phyloP scores from a whole-genome alignment of 768 basidiomycete species.

The Calocera cornea region DNA sequence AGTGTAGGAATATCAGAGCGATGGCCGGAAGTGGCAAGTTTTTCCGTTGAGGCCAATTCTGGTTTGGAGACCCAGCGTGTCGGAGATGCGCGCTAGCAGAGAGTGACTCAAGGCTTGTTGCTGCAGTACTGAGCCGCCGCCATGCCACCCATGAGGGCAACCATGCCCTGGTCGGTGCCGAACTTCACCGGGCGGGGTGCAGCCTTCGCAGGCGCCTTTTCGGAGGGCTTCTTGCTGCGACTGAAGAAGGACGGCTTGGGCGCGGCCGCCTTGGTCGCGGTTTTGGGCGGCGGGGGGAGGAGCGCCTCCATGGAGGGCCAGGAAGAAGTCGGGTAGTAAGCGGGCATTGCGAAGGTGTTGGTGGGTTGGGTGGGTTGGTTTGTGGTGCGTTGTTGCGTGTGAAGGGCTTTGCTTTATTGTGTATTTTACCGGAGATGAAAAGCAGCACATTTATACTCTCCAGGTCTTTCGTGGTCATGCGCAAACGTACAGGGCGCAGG shows the following conservation, averaged over 20 bases:
- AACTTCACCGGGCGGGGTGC: background rate
- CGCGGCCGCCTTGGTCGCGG: background rate
- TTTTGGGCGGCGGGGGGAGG: background rate
- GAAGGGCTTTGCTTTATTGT: too few relatives aligned
- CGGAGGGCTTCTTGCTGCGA: background rate
- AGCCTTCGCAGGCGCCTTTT: background rate
- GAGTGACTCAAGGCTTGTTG: background rate
- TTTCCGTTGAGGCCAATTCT: too few relatives aligned
- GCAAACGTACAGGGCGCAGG: too few relatives aligned
- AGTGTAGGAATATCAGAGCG: too few relatives aligned
- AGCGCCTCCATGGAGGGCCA: background rate
- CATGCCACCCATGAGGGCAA: background rate
- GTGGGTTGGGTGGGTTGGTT: background rate
- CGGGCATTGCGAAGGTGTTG: constrained; percentile 6
- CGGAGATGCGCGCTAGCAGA: too few relatives aligned
- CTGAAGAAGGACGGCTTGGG: background rate
- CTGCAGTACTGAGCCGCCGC: background rate
- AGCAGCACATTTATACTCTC: too few relatives aligned
- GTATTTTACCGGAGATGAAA: too few relatives aligned
- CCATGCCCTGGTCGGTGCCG: background rate
- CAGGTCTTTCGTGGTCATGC: too few relatives aligned
- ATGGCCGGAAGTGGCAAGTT: too few relatives aligned
- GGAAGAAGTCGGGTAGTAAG: background rate
- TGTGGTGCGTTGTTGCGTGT: background rate
- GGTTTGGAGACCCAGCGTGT: too few relatives aligned